Conservation (phyloP, 2,329 filamentous ascomycete genomes). For the Penicillium sp. region DNA sequence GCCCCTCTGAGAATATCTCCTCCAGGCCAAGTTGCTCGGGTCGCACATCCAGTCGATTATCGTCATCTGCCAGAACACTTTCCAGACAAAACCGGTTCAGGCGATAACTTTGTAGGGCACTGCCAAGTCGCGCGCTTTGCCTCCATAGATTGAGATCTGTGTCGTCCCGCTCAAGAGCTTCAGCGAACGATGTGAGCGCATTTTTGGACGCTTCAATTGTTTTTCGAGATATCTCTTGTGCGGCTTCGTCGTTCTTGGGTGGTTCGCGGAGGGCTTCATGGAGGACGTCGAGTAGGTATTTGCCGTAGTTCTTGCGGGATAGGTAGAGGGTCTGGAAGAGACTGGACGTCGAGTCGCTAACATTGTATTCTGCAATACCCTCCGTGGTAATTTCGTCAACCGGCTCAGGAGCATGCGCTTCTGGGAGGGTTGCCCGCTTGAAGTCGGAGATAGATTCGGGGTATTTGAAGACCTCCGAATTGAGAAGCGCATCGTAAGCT, state of each 20-base stretch:
- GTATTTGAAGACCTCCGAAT: slow-evolving; percentile 92
- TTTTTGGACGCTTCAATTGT: slow-evolving; percentile 43
- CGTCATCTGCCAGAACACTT: slow-evolving; percentile 65
- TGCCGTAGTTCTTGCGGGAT: slow-evolving; percentile 92
- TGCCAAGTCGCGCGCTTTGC: slow-evolving; percentile 61
- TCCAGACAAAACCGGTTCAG: slow-evolving; percentile 66
- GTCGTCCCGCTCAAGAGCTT: slow-evolving; percentile 68
- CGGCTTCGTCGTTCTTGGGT: slow-evolving; percentile 18
- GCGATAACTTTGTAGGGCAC: slow-evolving; percentile 61
- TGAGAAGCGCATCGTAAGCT: slow-evolving; percentile 83
- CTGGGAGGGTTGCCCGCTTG: slow-evolving; percentile 66
- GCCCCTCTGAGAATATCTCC: slow-evolving; percentile 57
- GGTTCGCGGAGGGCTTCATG: slow-evolving; percentile 52
- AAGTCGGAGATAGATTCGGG: slow-evolving; percentile 86
- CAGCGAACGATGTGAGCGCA: slow-evolving; percentile 60
- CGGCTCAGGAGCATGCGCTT: slow-evolving; percentile 27
- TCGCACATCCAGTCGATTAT: slow-evolving; percentile 58
- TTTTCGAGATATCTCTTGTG: slow-evolving; percentile 20
- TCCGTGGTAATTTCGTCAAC: slow-evolving; percentile 27
- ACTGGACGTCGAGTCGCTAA: slow-evolving; percentile 75
- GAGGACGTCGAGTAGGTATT: slow-evolving; percentile 81
- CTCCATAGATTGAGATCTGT: slow-evolving; percentile 68
- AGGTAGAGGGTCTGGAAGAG: slow-evolving; percentile 89
- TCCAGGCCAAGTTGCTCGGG: slow-evolving; percentile 63
- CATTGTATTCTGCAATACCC: slow-evolving; percentile 57